Conservation (phyloP, 2,329 filamentous ascomycete genomes). For the Colletotrichum sp. region DNA sequence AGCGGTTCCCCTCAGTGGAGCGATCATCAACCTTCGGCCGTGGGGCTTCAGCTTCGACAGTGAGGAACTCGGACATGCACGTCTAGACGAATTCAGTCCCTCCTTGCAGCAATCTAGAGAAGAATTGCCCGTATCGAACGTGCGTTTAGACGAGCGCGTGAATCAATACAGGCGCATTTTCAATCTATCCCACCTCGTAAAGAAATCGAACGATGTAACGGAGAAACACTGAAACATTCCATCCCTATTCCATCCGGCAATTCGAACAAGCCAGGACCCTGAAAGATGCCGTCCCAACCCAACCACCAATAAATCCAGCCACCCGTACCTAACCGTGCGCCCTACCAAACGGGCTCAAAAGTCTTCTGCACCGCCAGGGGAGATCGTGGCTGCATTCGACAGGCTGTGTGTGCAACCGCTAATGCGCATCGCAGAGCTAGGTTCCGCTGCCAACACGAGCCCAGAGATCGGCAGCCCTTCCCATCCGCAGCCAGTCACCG, state of each 20-base stretch:
- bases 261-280: not conserved
- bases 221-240: not conserved
- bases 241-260: not conserved
- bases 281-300: not conserved
- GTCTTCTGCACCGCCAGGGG: not conserved
- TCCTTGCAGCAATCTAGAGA: not conserved
- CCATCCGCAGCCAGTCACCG: not conserved
- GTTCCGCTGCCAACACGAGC: not conserved
- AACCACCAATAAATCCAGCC: not conserved
- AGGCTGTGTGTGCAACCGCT: not conserved
- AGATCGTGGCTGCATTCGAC: not conserved
- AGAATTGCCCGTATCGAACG: not conserved
- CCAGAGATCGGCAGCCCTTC: not conserved
- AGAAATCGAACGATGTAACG: not conserved
- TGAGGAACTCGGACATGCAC: not conserved
- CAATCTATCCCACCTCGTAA: not conserved
- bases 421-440: not conserved
- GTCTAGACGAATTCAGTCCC: not conserved
- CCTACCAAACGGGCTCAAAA: not conserved
- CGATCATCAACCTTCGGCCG: not conserved
- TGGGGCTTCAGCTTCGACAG: not conserved
- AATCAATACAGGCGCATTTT: not conserved
- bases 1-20: not conserved
- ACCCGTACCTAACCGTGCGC: not conserved
- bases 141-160: not conserved